Percentiles rank a stretch among this genome's conserved stretches.
Conservation (phyloP, 2,329 filamentous ascomycete species). For the Fusarium sp. region DNA sequence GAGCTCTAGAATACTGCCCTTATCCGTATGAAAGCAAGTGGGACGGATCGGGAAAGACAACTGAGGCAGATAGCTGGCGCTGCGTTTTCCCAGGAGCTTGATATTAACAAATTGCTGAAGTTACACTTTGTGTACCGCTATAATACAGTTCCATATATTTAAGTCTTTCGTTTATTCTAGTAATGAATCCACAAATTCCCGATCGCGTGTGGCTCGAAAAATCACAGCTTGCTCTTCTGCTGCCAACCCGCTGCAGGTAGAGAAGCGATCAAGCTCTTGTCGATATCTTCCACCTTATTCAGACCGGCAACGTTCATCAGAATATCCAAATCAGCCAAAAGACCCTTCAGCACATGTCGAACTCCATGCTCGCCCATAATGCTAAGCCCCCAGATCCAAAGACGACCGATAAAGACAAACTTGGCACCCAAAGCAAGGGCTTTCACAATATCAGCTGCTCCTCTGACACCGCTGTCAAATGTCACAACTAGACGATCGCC, state of each 20-base stretch:
- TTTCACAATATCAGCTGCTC: constrained; percentile 31
- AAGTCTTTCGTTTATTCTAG: too few relatives aligned
- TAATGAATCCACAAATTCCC: too few relatives aligned
- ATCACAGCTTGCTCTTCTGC: constrained; percentile 4
- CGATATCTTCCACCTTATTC: constrained; percentile 8
- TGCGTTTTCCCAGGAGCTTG: background rate
- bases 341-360: constrained; percentile 16
- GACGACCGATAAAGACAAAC: constrained; percentile 24
- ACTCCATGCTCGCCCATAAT: constrained; percentile 35
- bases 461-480: constrained; percentile 29
- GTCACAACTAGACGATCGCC: constrained; percentile 24
- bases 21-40: constrained; percentile 19
- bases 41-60: constrained; percentile 14
- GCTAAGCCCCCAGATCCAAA: constrained; percentile 29
- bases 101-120: background rate
- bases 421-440: constrained; percentile 31
- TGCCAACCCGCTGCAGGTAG: background rate
- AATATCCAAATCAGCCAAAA: constrained; percentile 17
- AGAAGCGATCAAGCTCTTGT: constrained; percentile 12
- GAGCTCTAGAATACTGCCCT: constrained; percentile 4
- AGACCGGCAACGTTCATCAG: constrained; percentile 16
- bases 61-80: background rate
- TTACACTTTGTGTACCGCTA: accelerated
- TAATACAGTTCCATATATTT: too few relatives aligned
- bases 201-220: too few relatives aligned